Conservation (phyloP, 1,284 basidiomycete species). For the Bondarzewia mesenterica region DNA sequence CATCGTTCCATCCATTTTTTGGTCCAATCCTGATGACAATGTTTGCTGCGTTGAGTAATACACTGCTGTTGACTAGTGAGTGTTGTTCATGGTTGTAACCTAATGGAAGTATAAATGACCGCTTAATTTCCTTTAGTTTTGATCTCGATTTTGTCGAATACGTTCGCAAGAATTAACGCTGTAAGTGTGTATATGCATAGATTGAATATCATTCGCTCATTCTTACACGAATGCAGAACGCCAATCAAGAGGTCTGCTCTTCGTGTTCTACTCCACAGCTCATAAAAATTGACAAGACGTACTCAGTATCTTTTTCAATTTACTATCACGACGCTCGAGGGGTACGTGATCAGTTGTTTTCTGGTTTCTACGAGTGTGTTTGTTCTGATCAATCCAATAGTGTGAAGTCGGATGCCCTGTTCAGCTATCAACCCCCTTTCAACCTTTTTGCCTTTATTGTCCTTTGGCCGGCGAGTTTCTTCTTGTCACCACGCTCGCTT, state of each 20-base stretch:
- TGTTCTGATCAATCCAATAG: slow-evolving; percentile 26
- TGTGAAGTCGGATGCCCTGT: slow-evolving; percentile 83
- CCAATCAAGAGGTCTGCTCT: slow-evolving; percentile 62
- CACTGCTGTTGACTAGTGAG: slow-evolving; percentile 72
- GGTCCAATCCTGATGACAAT: slow-evolving; percentile 82
- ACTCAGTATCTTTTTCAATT: slow-evolving; percentile 82
- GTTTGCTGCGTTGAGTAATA: slow-evolving; percentile 79
- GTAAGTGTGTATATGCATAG: slow-evolving; percentile 32
- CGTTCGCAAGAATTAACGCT: slow-evolving; percentile 72
- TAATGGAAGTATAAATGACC: not conserved
- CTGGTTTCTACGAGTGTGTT: not conserved
- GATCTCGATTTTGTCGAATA: slow-evolving; percentile 82
- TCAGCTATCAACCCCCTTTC: slow-evolving; percentile 86
- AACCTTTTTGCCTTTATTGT: slow-evolving; percentile 73
- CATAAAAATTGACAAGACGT: not conserved
- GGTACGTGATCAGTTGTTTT: slow-evolving; percentile 37
- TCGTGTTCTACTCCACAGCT: slow-evolving; percentile 3
- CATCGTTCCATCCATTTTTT: slow-evolving; percentile 76
- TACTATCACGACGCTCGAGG: slow-evolving; percentile 82
- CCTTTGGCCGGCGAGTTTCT: slow-evolving; percentile 68
- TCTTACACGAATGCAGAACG: slow-evolving; percentile 45
- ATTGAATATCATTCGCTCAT: not conserved
- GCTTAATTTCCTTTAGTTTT: slow-evolving; percentile 49
- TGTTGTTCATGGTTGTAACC: slow-evolving; percentile 6
- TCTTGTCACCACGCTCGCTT: slow-evolving; percentile 63